phyloP scores from a whole-genome alignment of 352 stramenopile genomes.

The Paralagenidium karlingii region DNA sequence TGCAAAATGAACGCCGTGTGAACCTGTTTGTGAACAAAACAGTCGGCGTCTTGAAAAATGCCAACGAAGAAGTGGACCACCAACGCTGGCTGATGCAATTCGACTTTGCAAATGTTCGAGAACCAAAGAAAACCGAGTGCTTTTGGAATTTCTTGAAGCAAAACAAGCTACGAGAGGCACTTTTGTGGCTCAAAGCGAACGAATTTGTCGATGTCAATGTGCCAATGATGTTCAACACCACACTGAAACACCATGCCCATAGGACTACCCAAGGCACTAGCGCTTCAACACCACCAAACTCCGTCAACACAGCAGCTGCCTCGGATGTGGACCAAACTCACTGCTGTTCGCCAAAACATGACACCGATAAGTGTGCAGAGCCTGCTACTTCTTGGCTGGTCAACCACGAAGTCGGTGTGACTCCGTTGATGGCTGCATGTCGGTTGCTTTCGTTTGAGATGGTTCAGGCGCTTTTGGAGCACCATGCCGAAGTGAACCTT shows the following conservation, averaged over 20 bases:
- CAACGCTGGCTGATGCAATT: neutral
- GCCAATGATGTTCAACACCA: conserved; percentile 2
- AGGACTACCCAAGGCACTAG: too few species aligned
- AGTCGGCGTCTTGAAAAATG: neutral
- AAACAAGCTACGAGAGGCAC: too few species aligned
- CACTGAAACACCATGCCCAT: too few species aligned
- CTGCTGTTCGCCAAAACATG: too few species aligned
- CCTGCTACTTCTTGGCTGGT: too few species aligned
- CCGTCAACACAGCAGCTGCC: too few species aligned
- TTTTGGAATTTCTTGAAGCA: conserved; percentile 7
- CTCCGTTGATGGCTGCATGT: conserved; percentile 61
- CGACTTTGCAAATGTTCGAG: neutral
- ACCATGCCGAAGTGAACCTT: conserved; percentile 31
- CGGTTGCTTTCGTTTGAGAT: conserved; percentile 31
- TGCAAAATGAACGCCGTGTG: neutral
- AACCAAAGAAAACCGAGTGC: neutral
- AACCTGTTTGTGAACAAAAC: conserved; percentile 5
- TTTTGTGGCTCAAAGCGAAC: conserved; percentile 45
- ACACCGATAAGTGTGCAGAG: too few species aligned
- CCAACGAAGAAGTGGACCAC: conserved; percentile 1
- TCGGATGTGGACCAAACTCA: too few species aligned
- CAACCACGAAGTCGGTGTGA: conserved; percentile 20
- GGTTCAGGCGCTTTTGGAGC: conserved; percentile 25
- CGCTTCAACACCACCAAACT: too few species aligned
- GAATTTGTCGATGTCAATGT: conserved; percentile 59